Evolutionary conservation across 2,329 filamentous ascomycete species (phyloP).

Genomic region (Pseudonectria foliicola): DNA sequence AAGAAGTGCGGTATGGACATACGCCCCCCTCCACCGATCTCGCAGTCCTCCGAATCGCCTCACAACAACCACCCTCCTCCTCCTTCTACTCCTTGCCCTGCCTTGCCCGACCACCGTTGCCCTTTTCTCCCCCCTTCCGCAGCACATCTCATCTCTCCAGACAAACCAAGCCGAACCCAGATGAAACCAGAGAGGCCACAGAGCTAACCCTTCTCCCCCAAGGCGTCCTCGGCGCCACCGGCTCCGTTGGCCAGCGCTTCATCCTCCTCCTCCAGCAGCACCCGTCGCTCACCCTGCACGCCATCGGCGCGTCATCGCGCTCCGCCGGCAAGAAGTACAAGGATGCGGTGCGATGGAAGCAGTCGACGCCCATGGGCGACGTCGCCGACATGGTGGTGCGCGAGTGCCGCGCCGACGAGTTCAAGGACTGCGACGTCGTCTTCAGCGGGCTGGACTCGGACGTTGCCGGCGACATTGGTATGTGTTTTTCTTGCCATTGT

Average conservation of each 20-base stretch:
- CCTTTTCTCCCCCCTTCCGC: constrained; percentile 3
- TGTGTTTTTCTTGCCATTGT: constrained; percentile 26
- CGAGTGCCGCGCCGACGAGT: constrained; percentile 75
- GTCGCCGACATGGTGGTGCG: constrained; percentile 78
- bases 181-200: too few species aligned
- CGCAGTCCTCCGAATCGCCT: too few species aligned
- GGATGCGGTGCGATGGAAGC: constrained; percentile 94
- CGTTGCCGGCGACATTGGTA: constrained; percentile 86
- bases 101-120: background rate
- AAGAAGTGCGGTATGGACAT: constrained; percentile 51
- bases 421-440: constrained; percentile 83
- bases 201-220: constrained; percentile 7
- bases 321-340: constrained; percentile 92
- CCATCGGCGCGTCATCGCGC: constrained; percentile 80
- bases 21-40: constrained; percentile 7
- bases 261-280: constrained; percentile 86
- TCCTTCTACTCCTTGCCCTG: too few species aligned
- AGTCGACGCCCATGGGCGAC: constrained; percentile 72
- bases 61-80: too few species aligned
- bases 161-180: too few species aligned
- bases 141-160: background rate
- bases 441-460: constrained; percentile 91
- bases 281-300: constrained; percentile 78
- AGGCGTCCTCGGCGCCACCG: constrained; percentile 84
- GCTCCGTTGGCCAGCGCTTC: constrained; percentile 91